Conservation (phyloP, 768 basidiomycete species). For the Auricularia sp. region DNA sequence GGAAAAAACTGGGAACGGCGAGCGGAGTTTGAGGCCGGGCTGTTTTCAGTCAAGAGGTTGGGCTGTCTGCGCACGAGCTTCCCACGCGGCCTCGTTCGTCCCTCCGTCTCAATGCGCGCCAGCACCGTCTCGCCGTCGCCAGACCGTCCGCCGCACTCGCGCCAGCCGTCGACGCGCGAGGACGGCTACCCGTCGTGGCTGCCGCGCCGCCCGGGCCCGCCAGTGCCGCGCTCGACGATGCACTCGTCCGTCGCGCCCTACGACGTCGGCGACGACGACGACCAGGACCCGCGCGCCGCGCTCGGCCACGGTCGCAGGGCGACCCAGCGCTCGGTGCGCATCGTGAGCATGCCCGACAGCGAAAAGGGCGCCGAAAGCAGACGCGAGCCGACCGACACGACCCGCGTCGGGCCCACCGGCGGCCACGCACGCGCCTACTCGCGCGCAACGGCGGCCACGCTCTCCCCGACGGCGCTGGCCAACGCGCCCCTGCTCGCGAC, state of each 20-base stretch:
- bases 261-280: conserved; percentile 6
- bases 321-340: conserved; percentile 72
- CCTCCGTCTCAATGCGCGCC: background rate
- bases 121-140: conserved; percentile 7
- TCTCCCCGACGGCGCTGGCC: conserved; percentile 37
- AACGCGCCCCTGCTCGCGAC: conserved; percentile 20
- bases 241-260: conserved; percentile 6
- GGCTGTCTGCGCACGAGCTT: background rate
- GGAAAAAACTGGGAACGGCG: too few species aligned
- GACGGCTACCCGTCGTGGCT: conserved; percentile 72
- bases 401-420: conserved; percentile 25
- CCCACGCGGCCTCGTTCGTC: background rate
- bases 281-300: conserved; percentile 11
- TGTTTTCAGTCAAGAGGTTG: too few species aligned
- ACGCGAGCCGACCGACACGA: conserved; percentile 28
- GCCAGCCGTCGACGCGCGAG: background rate
- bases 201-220: conserved; percentile 65
- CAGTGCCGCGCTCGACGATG: conserved; percentile 57
- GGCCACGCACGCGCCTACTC: conserved; percentile 45
- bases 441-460: conserved; percentile 37
- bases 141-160: conserved; percentile 3
- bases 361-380: conserved; percentile 2
- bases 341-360: conserved; percentile 40
- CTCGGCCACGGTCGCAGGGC: conserved; percentile 59
- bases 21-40: too few species aligned